These are phyloP conservation scores for Talaromyces borbonicus DNA, from an alignment of 495 filamentous ascomycete genomes.

Conservation along the genomic window DNA sequence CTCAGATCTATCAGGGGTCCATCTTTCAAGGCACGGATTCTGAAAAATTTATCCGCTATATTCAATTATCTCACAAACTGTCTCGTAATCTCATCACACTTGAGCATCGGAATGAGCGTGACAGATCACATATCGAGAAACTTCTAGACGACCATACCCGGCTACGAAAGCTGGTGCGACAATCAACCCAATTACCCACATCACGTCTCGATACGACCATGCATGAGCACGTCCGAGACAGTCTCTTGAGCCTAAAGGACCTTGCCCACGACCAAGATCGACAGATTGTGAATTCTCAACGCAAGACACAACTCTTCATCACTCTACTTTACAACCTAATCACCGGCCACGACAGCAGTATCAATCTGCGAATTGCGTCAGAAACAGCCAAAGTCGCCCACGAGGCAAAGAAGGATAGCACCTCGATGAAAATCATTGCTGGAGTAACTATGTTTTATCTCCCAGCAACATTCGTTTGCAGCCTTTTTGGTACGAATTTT, in stretches of 20 bases:
- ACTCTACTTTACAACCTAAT: conserved; percentile 16
- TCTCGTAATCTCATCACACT: conserved; percentile 13
- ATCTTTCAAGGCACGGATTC: conserved; percentile 13
- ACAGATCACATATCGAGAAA: conserved; percentile 10
- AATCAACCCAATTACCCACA: background rate
- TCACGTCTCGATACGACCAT: background rate
- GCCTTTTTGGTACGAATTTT: conserved; percentile 15
- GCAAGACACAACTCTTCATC: conserved; percentile 11
- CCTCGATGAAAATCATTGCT: conserved; percentile 30
- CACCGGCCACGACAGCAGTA: conserved; percentile 13
- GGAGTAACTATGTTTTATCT: conserved; percentile 29
- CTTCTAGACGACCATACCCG: conserved; percentile 10
- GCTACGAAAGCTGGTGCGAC: conserved; percentile 3
- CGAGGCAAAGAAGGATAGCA: conserved; percentile 23
- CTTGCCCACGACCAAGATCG: conserved; percentile 11
- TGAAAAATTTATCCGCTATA: conserved; percentile 12
- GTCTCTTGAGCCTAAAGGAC: conserved; percentile 8
- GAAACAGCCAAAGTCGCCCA: conserved; percentile 18
- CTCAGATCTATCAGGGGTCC: conserved; percentile 13
- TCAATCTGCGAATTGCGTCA: conserved; percentile 17
- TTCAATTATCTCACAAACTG: conserved; percentile 12
- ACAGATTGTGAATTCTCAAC: conserved; percentile 10
- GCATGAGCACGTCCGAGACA: conserved; percentile 10
- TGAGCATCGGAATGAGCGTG: conserved; percentile 12
- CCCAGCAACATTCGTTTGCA: conserved; percentile 24